Evolutionary conservation across 2,329 filamentous ascomycete genomes (phyloP).

Genomic region (Colletotrichum orchidophilum): DNA sequence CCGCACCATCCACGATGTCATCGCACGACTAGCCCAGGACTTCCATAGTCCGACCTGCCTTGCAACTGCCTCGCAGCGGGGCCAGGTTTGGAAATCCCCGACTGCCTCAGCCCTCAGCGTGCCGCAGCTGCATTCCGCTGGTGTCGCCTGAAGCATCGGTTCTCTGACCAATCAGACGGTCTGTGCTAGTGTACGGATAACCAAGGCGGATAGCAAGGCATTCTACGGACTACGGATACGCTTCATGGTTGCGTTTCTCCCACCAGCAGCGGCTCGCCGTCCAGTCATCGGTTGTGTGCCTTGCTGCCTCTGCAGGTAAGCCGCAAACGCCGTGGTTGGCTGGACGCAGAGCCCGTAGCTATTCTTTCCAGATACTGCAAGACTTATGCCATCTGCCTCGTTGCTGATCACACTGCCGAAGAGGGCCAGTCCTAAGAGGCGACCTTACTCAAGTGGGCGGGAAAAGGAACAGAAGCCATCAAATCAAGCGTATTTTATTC

Average conservation of each 20-base stretch:
- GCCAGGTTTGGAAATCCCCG: not conserved
- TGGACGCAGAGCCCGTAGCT: not conserved
- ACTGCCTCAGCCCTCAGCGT: not conserved
- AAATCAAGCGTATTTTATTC: not conserved
- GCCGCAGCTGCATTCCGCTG: not conserved
- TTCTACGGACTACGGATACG: not conserved
- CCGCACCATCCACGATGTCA: not conserved
- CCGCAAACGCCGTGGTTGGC: slow-evolving; percentile 1
- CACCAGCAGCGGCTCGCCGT: slow-evolving; percentile 14
- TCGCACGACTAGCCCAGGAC: not conserved
- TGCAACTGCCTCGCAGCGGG: not conserved
- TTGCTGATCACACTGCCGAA: not conserved
- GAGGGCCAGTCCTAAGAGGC: not conserved
- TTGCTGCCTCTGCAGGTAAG: slow-evolving; percentile 8
- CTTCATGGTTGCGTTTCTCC: not conserved
- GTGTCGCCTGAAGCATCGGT: not conserved
- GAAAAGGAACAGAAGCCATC: not conserved
- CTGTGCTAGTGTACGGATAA: not conserved
- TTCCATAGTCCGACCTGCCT: not conserved
- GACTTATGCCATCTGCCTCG: not conserved
- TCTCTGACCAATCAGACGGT: not conserved
- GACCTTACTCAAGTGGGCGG: too few species aligned
- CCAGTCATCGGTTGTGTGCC: slow-evolving; percentile 18
- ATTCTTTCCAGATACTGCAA: not conserved
- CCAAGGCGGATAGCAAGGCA: not conserved